These are phyloP conservation scores for Imleria badia DNA, from an alignment of 768 basidiomycete genomes.

Conservation along the genomic window DNA sequence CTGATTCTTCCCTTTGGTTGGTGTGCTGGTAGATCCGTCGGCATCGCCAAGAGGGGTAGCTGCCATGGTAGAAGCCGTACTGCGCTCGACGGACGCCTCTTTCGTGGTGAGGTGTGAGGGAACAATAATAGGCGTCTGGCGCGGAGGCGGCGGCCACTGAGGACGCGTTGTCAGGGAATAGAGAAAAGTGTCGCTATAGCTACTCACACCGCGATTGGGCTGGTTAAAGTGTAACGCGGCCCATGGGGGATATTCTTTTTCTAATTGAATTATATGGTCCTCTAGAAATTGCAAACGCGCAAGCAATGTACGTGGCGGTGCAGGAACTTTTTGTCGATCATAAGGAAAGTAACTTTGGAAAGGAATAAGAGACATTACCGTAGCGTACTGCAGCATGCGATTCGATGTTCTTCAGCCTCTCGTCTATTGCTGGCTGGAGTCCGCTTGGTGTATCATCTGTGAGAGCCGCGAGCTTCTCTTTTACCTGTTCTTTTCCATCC, in stretches of 20 bases:
- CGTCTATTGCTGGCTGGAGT: constrained; percentile 59
- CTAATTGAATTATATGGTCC: constrained; percentile 72
- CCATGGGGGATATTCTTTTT: constrained; percentile 86
- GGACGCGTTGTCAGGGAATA: not conserved
- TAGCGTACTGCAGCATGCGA: constrained; percentile 72
- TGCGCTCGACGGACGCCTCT: constrained; percentile 18
- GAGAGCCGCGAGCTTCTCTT: constrained; percentile 13
- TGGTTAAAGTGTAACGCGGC: constrained; percentile 88
- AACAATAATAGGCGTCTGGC: constrained; percentile 74
- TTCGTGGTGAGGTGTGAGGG: constrained; percentile 58
- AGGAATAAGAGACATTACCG: constrained; percentile 43
- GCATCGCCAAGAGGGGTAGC: constrained; percentile 6
- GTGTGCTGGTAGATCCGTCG: constrained; percentile 12
- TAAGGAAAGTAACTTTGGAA: not conserved
- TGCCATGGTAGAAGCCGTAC: constrained; percentile 4
- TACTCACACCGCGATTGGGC: constrained; percentile 72
- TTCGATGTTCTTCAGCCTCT: constrained; percentile 67
- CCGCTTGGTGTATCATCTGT: constrained; percentile 38
- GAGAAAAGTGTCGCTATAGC: not conserved
- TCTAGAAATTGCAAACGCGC: constrained; percentile 69
- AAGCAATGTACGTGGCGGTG: constrained; percentile 61
- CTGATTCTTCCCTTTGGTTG: constrained; percentile 33
- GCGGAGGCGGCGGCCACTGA: constrained; percentile 85
- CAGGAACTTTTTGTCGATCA: constrained; percentile 53
- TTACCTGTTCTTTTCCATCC: constrained; percentile 11